Percentiles rank a stretch among this genome's conserved stretches.
Conservation (phyloP, 805 yeast species). For the Candida pseudoglaebosa region DNA sequence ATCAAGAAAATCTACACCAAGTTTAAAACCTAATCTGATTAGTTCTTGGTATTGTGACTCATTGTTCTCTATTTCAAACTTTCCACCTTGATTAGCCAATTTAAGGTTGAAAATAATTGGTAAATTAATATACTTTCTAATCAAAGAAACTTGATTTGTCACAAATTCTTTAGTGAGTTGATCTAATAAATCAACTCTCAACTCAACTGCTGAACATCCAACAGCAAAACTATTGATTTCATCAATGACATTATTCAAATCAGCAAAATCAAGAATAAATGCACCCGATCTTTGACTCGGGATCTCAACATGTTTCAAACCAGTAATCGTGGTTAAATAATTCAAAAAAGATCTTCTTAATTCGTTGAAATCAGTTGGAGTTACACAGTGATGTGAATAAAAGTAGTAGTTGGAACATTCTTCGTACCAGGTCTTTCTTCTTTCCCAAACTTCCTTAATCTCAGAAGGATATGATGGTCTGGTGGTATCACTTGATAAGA, state of each 20-base stretch:
- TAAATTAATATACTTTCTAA: slow-evolving; percentile 60
- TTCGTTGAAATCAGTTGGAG: slow-evolving; percentile 48
- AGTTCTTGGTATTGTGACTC: slow-evolving; percentile 44
- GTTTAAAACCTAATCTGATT: slow-evolving; percentile 58
- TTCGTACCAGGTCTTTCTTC: slow-evolving; percentile 75
- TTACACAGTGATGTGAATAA: slow-evolving; percentile 69
- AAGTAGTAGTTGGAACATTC: slow-evolving; percentile 77
- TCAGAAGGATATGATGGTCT: slow-evolving; percentile 88
- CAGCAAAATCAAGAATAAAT: slow-evolving; percentile 68
- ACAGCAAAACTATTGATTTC: slow-evolving; percentile 50
- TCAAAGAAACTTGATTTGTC: slow-evolving; percentile 64
- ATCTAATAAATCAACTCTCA: slow-evolving; percentile 70
- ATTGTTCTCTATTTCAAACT: slow-evolving; percentile 58
- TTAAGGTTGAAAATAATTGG: slow-evolving; percentile 84
- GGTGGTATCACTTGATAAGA: slow-evolving; percentile 70
- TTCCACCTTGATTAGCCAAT: slow-evolving; percentile 78
- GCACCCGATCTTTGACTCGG: slow-evolving; percentile 57
- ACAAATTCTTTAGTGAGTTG: slow-evolving; percentile 52
- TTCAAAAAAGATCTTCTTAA: slow-evolving; percentile 57
- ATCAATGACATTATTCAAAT: slow-evolving; percentile 44
- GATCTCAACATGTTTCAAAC: slow-evolving; percentile 36
- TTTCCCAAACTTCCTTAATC: slow-evolving; percentile 75
- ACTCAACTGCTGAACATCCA: slow-evolving; percentile 80
- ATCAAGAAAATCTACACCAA: slow-evolving; percentile 80
- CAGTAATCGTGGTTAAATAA: slow-evolving; percentile 61